Evolutionary conservation across 1,284 basidiomycete genomes (phyloP).

Genomic region (Neotropicomus parvogracilis): DNA sequence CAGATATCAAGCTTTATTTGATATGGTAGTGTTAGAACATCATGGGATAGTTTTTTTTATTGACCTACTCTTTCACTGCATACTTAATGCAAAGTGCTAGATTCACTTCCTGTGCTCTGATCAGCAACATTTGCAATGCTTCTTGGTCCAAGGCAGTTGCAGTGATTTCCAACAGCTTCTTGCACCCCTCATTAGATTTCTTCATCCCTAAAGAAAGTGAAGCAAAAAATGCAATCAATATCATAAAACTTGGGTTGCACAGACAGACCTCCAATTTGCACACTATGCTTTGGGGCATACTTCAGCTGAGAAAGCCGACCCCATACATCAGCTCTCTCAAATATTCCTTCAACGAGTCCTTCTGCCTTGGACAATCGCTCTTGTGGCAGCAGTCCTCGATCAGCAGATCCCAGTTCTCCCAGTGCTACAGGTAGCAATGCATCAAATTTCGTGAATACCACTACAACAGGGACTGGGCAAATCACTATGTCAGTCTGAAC

Average conservation of each 20-base stretch:
- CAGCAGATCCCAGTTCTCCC: not conserved
- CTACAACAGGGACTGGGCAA: not conserved
- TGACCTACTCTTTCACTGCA: constrained; percentile 1
- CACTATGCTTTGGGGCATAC: not conserved
- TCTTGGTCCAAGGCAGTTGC: not conserved
- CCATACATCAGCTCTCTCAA: not conserved
- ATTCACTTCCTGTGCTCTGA: constrained; percentile 4
- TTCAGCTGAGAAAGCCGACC: not conserved
- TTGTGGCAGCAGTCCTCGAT: not conserved
- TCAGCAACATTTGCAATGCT: constrained; percentile 4
- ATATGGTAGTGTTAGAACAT: not conserved
- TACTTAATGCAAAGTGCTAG: constrained; percentile 2
- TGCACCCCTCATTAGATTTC: constrained; percentile 1
- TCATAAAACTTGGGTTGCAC: too few relatives aligned
- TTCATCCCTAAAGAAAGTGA: constrained; percentile 8
- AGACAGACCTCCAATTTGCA: not conserved
- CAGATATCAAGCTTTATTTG: not conserved
- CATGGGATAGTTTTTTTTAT: not conserved
- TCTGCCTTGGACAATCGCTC: not conserved
- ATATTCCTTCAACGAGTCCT: not conserved
- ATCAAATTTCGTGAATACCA: constrained; percentile 1
- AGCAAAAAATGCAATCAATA: too few relatives aligned
- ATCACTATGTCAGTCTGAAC: not conserved
- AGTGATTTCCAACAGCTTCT: constrained; percentile 2
- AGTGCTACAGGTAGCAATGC: not conserved